These are phyloP conservation scores for Marsdenia floribunda DNA, from an alignment of 257 asterid species.

Conservation along the genomic window DNA sequence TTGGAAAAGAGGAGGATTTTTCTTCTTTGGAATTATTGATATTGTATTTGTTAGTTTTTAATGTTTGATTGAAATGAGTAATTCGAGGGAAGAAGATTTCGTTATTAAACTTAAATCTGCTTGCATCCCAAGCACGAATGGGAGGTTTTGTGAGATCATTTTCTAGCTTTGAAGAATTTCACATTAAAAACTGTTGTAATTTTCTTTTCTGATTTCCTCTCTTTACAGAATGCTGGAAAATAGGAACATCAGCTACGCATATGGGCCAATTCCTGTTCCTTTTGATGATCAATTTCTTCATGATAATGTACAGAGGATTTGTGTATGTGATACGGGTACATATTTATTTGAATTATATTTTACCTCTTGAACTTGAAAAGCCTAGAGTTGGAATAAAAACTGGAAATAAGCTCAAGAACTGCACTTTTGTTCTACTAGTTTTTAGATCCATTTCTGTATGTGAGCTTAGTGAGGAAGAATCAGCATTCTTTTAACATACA, in stretches of 20 bases:
- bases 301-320: slow-evolving; percentile 70
- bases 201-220: slow-evolving; percentile 2
- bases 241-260: slow-evolving; percentile 87
- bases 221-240: slow-evolving; percentile 79
- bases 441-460: neutral
- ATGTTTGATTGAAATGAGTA: neutral
- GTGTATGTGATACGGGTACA: slow-evolving; percentile 82
- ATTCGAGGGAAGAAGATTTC: neutral
- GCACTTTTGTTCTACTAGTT: neutral
- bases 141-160: neutral
- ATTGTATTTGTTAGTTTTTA: neutral
- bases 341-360: neutral
- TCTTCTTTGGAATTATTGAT: neutral
- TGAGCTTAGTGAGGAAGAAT: neutral
- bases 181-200: neutral
- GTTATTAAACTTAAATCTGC: neutral
- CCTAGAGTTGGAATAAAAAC: neutral
- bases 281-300: slow-evolving; percentile 63
- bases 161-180: neutral
- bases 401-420: neutral
- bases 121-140: neutral
- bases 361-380: neutral
- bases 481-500: neutral
- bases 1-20: neutral
- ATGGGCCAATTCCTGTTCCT: slow-evolving; percentile 78